Conservation (phyloP, 345 rosid species). For the Reutealis trisperma region DNA sequence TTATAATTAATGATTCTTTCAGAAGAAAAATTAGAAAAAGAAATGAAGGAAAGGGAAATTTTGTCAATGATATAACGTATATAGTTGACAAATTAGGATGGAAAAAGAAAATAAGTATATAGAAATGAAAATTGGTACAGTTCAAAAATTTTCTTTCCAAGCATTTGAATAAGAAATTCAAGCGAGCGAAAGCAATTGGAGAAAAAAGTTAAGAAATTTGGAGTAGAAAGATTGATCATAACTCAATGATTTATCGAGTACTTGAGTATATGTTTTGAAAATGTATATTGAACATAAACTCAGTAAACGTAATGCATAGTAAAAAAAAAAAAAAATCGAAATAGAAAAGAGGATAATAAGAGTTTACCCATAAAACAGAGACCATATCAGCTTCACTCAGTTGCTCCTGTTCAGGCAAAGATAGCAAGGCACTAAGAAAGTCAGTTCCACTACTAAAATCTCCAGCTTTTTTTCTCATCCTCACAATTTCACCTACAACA, state of each 20-base stretch:
- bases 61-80: not conserved
- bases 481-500: conserved; percentile 44
- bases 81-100: conserved; percentile 11
- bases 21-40: too few species aligned
- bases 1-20: too few species aligned
- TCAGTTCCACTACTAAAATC: conserved; percentile 29
- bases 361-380: conserved; percentile 62
- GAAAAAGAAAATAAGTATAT: conserved; percentile 2
- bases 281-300: too few species aligned
- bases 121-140: too few species aligned
- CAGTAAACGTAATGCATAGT: too few species aligned
- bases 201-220: not conserved
- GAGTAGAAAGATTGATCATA: not conserved
- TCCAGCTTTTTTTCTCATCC: conserved; percentile 30
- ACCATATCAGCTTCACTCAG: conserved; percentile 51
- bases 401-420: conserved; percentile 56
- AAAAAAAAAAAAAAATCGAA: too few species aligned
- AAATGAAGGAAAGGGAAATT: not conserved
- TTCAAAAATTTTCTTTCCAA: too few species aligned
- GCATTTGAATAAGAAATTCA: too few species aligned
- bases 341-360: not conserved
- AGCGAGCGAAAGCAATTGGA: not conserved
- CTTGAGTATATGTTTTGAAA: too few species aligned
- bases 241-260: too few species aligned
- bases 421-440: conserved; percentile 53